Evolutionary conservation across 257 asterid genomes (phyloP), one percentile per base, ranked within the genome.

Genomic region (Penstemon barbatus): DNA sequence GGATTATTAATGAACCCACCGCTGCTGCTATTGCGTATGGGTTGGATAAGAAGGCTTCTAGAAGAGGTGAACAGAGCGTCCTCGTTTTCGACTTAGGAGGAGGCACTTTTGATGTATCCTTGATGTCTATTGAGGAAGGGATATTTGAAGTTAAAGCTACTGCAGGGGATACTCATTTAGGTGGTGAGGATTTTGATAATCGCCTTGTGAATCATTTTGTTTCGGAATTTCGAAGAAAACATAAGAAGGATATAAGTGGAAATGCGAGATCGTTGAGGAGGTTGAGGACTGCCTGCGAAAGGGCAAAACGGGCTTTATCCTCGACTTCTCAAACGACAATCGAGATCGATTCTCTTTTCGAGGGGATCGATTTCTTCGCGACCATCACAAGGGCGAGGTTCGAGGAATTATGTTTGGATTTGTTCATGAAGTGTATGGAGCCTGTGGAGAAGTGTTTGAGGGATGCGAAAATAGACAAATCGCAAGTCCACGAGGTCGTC

Each of bases 1-100:
- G 90, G 53, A 84, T 84, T 2, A 84, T 84, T n/a, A 84, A 84
- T 18, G 87, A 84, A 41, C 89, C 89, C 0, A 84, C 87, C 12
- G 87, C 91, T 4, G 88, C 91, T 7, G 91, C 91, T 4, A 85
- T 85, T 0, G 88, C 91, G 2, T 82, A 85, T 54, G 91, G 91
- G 0, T 63, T 85, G 69, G 88, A 85, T n/a, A 85, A 78, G 45
- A 85, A 85, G 42, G 68, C 70, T 0, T 63, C 84, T 3, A 58
- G 75, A 9, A 72, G 50, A 48, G 87, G 87, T 0, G 90, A 85
- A 45, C 79, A 80, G 48, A 68, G 76, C 6, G 75, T 85, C 1
- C 83, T 85, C 0, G 85, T 82, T 2, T 85, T 85, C 40, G 87
- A 85, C 37, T 74, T 85, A 12, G 87, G 90, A 1, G 90, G 87